phyloP scores from a whole-genome alignment of 805 yeast species.

The Pichia scutulata region DNA sequence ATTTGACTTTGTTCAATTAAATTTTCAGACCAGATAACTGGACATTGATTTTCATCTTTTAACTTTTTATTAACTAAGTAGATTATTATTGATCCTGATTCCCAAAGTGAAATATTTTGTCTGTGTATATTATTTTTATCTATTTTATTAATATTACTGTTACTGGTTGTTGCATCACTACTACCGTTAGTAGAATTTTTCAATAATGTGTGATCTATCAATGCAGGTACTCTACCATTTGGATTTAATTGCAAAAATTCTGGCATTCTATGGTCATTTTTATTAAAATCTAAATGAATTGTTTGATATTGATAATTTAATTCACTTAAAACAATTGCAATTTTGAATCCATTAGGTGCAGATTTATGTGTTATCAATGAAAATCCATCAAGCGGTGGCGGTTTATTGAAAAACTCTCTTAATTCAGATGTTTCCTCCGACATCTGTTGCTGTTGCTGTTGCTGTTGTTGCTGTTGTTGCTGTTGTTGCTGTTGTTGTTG shows the following conservation, averaged over 20 bases:
- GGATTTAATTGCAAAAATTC: conserved; percentile 92
- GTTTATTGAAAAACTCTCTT: conserved; percentile 55
- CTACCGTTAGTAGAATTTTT: conserved; percentile 24
- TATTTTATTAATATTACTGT: conserved; percentile 9
- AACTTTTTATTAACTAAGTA: conserved; percentile 67
- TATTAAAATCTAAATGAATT: conserved; percentile 75
- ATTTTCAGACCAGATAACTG: conserved; percentile 70
- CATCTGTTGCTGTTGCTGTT: conserved; percentile 24
- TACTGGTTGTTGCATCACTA: not conserved
- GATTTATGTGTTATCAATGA: conserved; percentile 77
- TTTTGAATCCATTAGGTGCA: conserved; percentile 95
- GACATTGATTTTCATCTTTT: conserved; percentile 57
- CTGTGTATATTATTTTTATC: not conserved
- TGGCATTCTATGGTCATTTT: conserved; percentile 89
- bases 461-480: conserved; percentile 23
- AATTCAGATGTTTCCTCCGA: conserved; percentile 38
- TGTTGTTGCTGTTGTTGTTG: conserved; percentile 9
- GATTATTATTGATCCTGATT: conserved; percentile 83
- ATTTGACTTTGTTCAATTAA: conserved; percentile 77
- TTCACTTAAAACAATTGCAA: conserved; percentile 83
- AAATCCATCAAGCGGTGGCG: conserved; percentile 71
- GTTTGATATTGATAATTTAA: conserved; percentile 73
- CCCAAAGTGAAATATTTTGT: conserved; percentile 82
- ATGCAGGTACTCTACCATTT: conserved; percentile 91
- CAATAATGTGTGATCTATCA: conserved; percentile 66